These are phyloP conservation scores for Trichoderma arundinaceum DNA, from an alignment of 2,329 filamentous ascomycete species.

Conservation along the genomic window DNA sequence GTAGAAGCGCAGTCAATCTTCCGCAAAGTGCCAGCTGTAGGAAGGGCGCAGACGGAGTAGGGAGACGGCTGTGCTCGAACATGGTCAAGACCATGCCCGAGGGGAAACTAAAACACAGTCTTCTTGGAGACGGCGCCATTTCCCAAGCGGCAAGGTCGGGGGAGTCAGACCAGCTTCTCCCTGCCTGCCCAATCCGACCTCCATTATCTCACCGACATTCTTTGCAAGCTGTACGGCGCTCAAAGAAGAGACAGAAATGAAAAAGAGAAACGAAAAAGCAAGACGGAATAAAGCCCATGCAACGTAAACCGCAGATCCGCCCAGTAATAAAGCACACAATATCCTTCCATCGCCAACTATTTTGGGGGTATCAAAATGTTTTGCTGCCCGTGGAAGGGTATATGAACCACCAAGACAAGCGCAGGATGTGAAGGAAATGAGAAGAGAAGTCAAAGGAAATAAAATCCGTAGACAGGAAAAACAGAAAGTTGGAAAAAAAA, in stretches of 20 bases:
- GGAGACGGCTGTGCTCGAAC: neutral
- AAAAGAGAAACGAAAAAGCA: neutral
- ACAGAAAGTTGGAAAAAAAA: slow-evolving; percentile 29
- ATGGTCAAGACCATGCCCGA: slow-evolving; percentile 1
- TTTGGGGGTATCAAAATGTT: slow-evolving; percentile 48
- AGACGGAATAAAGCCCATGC: slow-evolving; percentile 24
- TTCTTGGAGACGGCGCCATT: slow-evolving; percentile 9
- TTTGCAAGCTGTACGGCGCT: neutral
- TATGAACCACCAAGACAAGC: slow-evolving; percentile 39
- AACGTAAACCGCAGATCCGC: slow-evolving; percentile 26
- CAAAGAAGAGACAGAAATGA: neutral
- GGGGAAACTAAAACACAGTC: neutral
- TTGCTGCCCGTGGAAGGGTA: slow-evolving; percentile 36
- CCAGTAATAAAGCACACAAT: slow-evolving; percentile 34
- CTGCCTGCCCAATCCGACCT: slow-evolving; percentile 8
- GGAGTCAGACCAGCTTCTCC: slow-evolving; percentile 19
- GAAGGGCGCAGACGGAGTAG: neutral
- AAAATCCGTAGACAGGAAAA: slow-evolving; percentile 27
- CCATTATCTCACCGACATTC: slow-evolving; percentile 25
- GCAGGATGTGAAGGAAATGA: slow-evolving; percentile 22
- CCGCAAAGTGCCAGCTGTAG: slow-evolving; percentile 12
- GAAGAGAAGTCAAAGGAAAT: slow-evolving; percentile 21
- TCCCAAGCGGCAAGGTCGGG: slow-evolving; percentile 19
- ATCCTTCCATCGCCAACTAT: slow-evolving; percentile 38
- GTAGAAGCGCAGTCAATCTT: neutral